Percentiles rank a stretch among this genome's conserved stretches.
Conservation (phyloP, 768 basidiomycete genomes). For the Serendipita sp. region DNA sequence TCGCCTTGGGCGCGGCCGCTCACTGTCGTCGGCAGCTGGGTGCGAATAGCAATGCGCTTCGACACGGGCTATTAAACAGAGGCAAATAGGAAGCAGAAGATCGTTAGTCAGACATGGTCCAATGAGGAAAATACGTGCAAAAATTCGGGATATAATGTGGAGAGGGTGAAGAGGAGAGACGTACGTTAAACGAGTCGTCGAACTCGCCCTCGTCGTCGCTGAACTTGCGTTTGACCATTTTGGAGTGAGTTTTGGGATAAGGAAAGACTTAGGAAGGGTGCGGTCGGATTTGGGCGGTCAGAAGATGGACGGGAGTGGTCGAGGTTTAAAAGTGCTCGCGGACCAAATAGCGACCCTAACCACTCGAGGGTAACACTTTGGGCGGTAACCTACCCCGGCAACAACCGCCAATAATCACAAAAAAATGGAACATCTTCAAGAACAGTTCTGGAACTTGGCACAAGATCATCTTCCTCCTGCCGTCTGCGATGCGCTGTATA, state of each 20-base stretch:
- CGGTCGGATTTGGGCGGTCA: slow-evolving; percentile 6
- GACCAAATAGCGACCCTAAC: neutral
- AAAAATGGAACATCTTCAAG: neutral
- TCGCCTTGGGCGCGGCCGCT: neutral
- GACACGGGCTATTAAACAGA: neutral
- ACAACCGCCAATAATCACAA: neutral
- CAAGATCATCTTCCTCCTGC: neutral
- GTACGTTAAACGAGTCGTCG: slow-evolving; percentile 5
- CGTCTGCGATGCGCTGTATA: neutral
- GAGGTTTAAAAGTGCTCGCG: neutral
- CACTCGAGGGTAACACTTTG: neutral
- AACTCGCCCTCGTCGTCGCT: slow-evolving; percentile 37
- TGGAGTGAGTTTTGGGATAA: slow-evolving; percentile 6
- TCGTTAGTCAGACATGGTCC: neutral
- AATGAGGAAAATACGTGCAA: slow-evolving; percentile 5
- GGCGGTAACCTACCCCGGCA: too few species aligned
- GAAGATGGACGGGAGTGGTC: slow-evolving; percentile 4
- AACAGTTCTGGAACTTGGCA: slow-evolving; percentile 3
- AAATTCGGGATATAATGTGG: slow-evolving; percentile 23
- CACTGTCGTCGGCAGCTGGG: neutral
- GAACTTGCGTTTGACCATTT: slow-evolving; percentile 69
- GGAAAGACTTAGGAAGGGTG: neutral
- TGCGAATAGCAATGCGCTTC: slow-evolving; percentile 4
- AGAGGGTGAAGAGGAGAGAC: neutral
- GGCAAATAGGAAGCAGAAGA: neutral